A percentile compares a stretch with the other conserved stretches of the same genome.
phyloP scores from a whole-genome alignment of 2,329 filamentous ascomycete genomes.

The Cyclaneusma minus region DNA sequence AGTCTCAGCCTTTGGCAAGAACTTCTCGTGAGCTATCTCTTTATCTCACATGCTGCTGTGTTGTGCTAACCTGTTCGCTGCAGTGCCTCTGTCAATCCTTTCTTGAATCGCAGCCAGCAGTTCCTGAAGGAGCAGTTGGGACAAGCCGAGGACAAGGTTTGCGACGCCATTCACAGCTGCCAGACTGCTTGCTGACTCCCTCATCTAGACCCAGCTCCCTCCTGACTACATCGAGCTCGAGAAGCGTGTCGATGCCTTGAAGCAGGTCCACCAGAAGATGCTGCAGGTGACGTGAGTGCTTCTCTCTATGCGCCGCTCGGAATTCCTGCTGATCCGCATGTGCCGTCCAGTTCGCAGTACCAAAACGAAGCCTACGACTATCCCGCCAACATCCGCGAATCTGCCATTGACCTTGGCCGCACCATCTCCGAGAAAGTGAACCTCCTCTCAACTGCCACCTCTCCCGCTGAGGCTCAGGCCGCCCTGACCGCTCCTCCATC shows the following conservation, averaged over 20 bases:
- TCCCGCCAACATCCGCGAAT: constrained; percentile 94
- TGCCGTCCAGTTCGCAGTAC: constrained; percentile 65
- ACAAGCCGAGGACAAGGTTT: constrained; percentile 82
- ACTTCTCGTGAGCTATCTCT: constrained; percentile 38
- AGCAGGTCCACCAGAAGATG: constrained; percentile 94
- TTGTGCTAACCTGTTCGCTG: constrained; percentile 29
- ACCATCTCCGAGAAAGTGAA: constrained; percentile 92
- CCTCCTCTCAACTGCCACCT: constrained; percentile 73
- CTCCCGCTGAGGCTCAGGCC: constrained; percentile 83
- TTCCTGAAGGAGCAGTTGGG: constrained; percentile 97
- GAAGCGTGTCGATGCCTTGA: constrained; percentile 95
- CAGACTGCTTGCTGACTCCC: constrained; percentile 1
- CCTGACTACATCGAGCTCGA: constrained; percentile 97
- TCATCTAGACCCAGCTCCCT: constrained; percentile 71
- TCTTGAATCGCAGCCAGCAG: constrained; percentile 87
- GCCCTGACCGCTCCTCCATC: constrained; percentile 79
- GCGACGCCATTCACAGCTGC: constrained; percentile 1
- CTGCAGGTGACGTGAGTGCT: constrained; percentile 77
- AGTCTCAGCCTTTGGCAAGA: constrained; percentile 55
- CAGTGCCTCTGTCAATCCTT: constrained; percentile 78
- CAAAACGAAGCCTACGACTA: constrained; percentile 83
- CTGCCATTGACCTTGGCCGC: constrained; percentile 87
- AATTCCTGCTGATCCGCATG: neutral
- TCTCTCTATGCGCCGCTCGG: neutral
- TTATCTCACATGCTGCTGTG: constrained; percentile 11